These are phyloP conservation scores for Xerocomus amazonicus DNA, from an alignment of 1,284 basidiomycete species.

Conservation along the genomic window DNA sequence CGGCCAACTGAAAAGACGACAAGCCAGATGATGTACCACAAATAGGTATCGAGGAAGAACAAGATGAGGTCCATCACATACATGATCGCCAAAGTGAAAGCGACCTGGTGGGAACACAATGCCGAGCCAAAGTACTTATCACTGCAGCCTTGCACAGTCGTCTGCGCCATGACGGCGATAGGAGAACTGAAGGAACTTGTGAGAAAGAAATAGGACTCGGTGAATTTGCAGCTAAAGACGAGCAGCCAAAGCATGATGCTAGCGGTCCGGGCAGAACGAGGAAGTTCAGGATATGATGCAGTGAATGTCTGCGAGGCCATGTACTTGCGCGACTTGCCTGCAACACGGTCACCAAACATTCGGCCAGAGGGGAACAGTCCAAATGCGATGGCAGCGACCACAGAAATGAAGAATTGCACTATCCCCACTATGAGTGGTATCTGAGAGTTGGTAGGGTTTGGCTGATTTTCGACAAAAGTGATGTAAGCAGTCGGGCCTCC, in stretches of 20 bases:
- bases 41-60: constrained; percentile 97
- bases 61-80: constrained; percentile 92
- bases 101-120: constrained; percentile 85
- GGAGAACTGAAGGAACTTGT: constrained; percentile 90
- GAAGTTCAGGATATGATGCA: constrained; percentile 84
- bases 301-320: constrained; percentile 97
- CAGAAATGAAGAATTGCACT: constrained; percentile 87
- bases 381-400: constrained; percentile 76
- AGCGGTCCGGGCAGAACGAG: constrained; percentile 64
- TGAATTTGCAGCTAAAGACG: constrained; percentile 89
- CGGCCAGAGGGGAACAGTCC: constrained; percentile 86
- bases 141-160: constrained; percentile 81
- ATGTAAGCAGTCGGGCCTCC: constrained; percentile 91
- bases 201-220: constrained; percentile 95
- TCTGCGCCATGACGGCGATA: constrained; percentile 88
- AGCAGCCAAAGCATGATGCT: constrained; percentile 86
- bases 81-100: constrained; percentile 92
- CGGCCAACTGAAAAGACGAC: constrained; percentile 90
- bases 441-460: constrained; percentile 42
- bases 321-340: constrained; percentile 90
- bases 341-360: constrained; percentile 94
- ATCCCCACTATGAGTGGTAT: constrained; percentile 83
- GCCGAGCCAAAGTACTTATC: constrained; percentile 78
- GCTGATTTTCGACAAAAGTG: constrained; percentile 67
- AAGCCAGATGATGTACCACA: constrained; percentile 97